A percentile compares a stretch with the other conserved stretches of the same genome.
Conservation (phyloP, 495 filamentous ascomycete genomes). For the Neohortaea acidophila region DNA sequence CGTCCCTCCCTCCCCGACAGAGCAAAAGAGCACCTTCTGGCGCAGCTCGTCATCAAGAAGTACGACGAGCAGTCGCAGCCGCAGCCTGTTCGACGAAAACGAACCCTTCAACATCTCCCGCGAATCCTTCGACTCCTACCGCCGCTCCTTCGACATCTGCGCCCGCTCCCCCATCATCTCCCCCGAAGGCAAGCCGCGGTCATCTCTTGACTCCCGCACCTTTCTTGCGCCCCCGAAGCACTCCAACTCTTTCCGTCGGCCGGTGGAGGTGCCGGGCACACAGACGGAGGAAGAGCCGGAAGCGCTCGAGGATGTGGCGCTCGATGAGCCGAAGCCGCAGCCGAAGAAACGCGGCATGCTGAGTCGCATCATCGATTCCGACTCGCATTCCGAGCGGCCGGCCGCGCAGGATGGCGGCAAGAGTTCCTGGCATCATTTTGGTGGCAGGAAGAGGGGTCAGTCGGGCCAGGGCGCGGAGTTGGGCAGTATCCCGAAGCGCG, state of each 20-base stretch:
- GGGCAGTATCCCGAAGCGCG: slow-evolving; percentile 18
- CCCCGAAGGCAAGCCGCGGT: slow-evolving; percentile 32
- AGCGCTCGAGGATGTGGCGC: slow-evolving; percentile 76
- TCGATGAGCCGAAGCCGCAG: slow-evolving; percentile 49
- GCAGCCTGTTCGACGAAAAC: slow-evolving; percentile 55
- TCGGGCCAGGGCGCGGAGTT: slow-evolving; percentile 22
- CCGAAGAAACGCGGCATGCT: slow-evolving; percentile 72
- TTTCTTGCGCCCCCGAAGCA: slow-evolving; percentile 35
- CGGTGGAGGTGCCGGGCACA: slow-evolving; percentile 8
- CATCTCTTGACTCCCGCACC: slow-evolving; percentile 16
- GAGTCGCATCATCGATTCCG: slow-evolving; percentile 60
- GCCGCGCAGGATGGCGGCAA: neutral
- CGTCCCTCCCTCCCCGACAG: slow-evolving; percentile 82
- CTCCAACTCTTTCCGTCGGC: slow-evolving; percentile 33
- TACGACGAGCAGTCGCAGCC: slow-evolving; percentile 49
- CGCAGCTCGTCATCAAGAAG: slow-evolving; percentile 48
- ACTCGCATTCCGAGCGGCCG: slow-evolving; percentile 12
- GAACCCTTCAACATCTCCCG: slow-evolving; percentile 94
- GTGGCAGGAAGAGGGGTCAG: slow-evolving; percentile 21
- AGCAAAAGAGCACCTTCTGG: slow-evolving; percentile 70
- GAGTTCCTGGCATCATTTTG: slow-evolving; percentile 16
- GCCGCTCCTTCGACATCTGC: slow-evolving; percentile 91
- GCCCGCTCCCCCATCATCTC: slow-evolving; percentile 60
- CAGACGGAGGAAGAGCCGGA: slow-evolving; percentile 5
- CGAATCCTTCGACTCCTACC: slow-evolving; percentile 95